A percentile compares a stretch with the other conserved stretches of the same genome.
These are phyloP conservation scores for Globisporangium takayamanum DNA, from an alignment of 352 stramenopile genomes.

Conservation along the genomic window DNA sequence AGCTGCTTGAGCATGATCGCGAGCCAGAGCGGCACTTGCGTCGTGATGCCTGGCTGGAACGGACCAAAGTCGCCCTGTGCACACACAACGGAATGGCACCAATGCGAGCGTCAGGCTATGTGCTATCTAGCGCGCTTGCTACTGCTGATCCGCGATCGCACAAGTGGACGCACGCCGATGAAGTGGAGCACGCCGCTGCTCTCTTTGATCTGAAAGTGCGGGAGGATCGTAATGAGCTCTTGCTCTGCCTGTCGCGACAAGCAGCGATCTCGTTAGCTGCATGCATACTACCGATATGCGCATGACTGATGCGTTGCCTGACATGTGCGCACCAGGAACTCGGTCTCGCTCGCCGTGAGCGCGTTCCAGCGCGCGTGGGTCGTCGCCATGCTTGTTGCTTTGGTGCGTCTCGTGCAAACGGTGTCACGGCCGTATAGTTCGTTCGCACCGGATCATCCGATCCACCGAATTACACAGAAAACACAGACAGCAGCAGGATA, in stretches of 20 bases:
- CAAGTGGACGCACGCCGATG: conserved; percentile 38
- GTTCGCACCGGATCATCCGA: no score
- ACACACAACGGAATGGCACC: no score
- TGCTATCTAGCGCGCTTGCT: background rate
- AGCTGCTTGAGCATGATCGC: conserved; percentile 86
- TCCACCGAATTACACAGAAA: no score
- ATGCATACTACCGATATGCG: background rate
- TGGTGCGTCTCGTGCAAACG: background rate
- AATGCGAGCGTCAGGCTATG: background rate
- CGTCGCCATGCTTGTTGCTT: conserved; percentile 4
- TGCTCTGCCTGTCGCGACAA: conserved; percentile 60
- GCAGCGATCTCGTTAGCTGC: background rate
- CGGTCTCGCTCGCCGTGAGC: conserved; percentile 59
- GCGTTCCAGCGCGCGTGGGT: conserved; percentile 12
- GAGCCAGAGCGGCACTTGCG: conserved; percentile 84
- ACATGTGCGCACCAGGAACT: conserved; percentile 52
- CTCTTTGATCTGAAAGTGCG: conserved; percentile 78
- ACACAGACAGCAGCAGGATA: no score
- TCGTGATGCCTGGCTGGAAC: conserved; percentile 81
- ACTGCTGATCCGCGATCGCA: background rate
- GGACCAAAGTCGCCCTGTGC: conserved; percentile 77
- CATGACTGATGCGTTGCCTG: background rate
- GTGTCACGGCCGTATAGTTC: conserved; percentile 5
- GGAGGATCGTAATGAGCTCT: conserved; percentile 81
- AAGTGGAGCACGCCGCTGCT: conserved; percentile 78